Conservation (phyloP, 805 yeast genomes). For the Lipomyces spencermartinsiae region DNA sequence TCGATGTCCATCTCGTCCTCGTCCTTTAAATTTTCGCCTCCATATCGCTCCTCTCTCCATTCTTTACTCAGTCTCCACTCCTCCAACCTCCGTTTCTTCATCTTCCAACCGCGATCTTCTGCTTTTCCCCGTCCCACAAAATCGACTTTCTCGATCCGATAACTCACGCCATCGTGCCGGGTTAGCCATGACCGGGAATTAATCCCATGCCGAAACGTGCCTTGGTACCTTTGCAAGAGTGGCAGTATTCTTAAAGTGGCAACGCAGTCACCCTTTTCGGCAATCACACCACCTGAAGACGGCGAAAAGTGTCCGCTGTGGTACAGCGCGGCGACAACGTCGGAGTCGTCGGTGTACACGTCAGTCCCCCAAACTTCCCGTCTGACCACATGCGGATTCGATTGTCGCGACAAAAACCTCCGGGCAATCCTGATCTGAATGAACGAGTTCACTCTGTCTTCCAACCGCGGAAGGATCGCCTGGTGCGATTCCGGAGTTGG, state of each 20-base stretch:
- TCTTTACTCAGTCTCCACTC: slow-evolving; percentile 43
- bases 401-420: slow-evolving; percentile 49
- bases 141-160: slow-evolving; percentile 62
- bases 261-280: slow-evolving; percentile 56
- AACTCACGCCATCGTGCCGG: slow-evolving; percentile 80
- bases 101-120: slow-evolving; percentile 43
- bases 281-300: slow-evolving; percentile 42
- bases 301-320: slow-evolving; percentile 75
- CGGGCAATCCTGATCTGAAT: slow-evolving; percentile 65
- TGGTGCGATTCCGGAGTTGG: slow-evolving; percentile 17
- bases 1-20: not conserved
- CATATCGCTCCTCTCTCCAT: slow-evolving; percentile 30
- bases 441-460: slow-evolving; percentile 47
- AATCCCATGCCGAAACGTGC: slow-evolving; percentile 70
- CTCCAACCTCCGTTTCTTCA: slow-evolving; percentile 43
- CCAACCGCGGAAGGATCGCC: slow-evolving; percentile 39
- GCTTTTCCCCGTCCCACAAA: slow-evolving; percentile 45
- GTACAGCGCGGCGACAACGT: slow-evolving; percentile 71
- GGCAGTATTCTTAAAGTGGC: slow-evolving; percentile 74
- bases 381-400: slow-evolving; percentile 50
- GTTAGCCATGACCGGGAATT: slow-evolving; percentile 76
- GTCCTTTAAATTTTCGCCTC: slow-evolving; percentile 5
- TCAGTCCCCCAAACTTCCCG: slow-evolving; percentile 90
- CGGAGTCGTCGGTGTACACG: slow-evolving; percentile 92
- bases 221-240: slow-evolving; percentile 64